phyloP scores from a whole-genome alignment of 805 yeast species.

The Wickerhamiella occidentalis region DNA sequence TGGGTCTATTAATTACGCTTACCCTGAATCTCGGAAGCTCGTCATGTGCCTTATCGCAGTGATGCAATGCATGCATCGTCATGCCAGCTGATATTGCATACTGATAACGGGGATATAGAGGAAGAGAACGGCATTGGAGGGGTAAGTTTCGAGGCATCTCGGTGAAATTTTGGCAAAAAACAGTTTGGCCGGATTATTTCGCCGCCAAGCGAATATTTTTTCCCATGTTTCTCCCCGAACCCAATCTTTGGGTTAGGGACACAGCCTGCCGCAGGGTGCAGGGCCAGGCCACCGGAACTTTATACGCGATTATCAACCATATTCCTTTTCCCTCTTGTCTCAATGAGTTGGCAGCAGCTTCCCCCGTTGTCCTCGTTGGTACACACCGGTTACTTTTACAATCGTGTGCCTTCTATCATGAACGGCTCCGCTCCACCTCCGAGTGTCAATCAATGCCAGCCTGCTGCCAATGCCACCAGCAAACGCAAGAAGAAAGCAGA shows the following conservation, averaged over 20 bases:
- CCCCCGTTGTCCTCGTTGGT: background rate
- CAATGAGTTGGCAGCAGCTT: background rate
- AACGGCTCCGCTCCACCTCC: background rate
- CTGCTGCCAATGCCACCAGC: background rate
- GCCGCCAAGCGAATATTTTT: background rate
- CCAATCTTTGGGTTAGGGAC: conserved; percentile 1
- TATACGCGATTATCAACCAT: conserved; percentile 1
- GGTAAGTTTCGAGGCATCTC: background rate
- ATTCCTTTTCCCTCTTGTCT: background rate
- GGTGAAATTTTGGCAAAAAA: background rate
- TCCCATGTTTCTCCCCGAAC: background rate
- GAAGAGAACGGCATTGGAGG: background rate
- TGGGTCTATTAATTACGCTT: too few relatives aligned
- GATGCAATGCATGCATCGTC: background rate
- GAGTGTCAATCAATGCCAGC: background rate
- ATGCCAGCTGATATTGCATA: conserved; percentile 3
- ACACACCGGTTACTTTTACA: background rate
- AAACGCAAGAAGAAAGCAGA: background rate
- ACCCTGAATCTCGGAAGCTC: conserved; percentile 1
- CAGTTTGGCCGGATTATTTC: background rate
- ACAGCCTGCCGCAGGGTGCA: background rate
- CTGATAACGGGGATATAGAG: background rate
- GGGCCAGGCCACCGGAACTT: background rate
- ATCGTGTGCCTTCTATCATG: background rate
- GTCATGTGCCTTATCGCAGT: background rate